Evolutionary conservation across 805 yeast genomes (phyloP).

Genomic region (Kockiozyma suomiensis): DNA sequence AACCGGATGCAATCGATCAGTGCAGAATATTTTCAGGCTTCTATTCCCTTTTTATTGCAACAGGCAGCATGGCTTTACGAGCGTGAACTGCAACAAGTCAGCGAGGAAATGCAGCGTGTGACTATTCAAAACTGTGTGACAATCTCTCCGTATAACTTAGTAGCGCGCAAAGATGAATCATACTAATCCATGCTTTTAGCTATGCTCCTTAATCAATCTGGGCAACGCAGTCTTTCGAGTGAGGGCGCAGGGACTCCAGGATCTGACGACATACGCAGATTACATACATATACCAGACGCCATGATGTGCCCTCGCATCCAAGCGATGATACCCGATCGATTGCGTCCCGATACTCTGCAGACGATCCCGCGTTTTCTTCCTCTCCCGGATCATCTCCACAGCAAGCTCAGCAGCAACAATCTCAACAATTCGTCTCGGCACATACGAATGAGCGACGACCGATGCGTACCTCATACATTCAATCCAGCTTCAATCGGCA

Average conservation of each 20-base stretch:
- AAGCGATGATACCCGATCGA: not conserved
- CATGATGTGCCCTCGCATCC: not conserved
- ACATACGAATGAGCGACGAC: slow-evolving; percentile 3
- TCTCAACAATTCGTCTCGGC: not conserved
- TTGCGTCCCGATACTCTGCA: slow-evolving; percentile 9
- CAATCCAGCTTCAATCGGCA: slow-evolving; percentile 13
- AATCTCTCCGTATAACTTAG: not conserved
- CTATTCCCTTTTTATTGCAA: slow-evolving; percentile 44
- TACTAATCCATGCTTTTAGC: not conserved
- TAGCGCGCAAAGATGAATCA: not conserved
- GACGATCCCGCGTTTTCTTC: slow-evolving; percentile 4
- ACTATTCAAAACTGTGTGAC: slow-evolving; percentile 17
- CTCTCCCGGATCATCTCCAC: not conserved
- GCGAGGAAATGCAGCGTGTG: slow-evolving; percentile 40
- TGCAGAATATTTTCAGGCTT: slow-evolving; percentile 45
- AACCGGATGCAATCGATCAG: too few species aligned
- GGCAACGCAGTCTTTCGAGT: not conserved
- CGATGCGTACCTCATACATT: slow-evolving; percentile 2
- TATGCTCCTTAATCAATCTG: slow-evolving; percentile 9
- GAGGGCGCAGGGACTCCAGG: slow-evolving; percentile 3
- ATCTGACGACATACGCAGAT: slow-evolving; percentile 6
- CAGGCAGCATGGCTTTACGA: slow-evolving; percentile 50
- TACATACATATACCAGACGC: not conserved
- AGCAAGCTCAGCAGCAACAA: slow-evolving; percentile 2
- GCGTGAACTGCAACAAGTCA: slow-evolving; percentile 44